Conservation (phyloP, 108 stramenopile genomes). For the Pseudonitzschia delicatissima region DNA sequence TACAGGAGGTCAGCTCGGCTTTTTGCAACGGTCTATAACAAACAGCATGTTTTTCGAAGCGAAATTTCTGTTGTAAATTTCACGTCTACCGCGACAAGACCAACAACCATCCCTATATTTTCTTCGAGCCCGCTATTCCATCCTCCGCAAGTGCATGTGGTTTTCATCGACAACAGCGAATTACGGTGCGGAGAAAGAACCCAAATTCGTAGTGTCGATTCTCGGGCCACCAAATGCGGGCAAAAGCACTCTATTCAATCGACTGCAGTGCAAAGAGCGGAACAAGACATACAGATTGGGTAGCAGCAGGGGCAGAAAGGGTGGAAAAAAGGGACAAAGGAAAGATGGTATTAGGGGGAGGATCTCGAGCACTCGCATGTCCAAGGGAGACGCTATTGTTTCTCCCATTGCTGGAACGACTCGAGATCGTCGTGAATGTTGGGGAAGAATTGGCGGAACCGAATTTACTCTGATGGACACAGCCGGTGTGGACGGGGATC, state of each 20-base stretch:
- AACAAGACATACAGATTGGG: conserved; percentile 63
- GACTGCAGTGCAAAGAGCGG: conserved; percentile 72
- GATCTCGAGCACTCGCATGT: conserved; percentile 36
- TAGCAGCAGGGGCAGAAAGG: conserved; percentile 31
- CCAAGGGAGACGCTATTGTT: conserved; percentile 80
- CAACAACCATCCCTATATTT: no score
- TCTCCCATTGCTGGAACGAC: conserved; percentile 82
- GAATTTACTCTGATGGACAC: conserved; percentile 85
- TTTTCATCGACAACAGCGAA: not conserved
- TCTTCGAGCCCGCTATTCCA: no score
- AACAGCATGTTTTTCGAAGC: no score
- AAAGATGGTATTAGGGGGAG: conserved; percentile 17
- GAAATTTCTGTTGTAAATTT: no score
- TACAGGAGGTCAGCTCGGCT: not conserved
- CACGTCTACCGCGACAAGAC: no score
- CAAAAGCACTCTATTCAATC: conserved; percentile 86
- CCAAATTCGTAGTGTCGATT: conserved; percentile 59
- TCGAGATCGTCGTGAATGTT: conserved; percentile 80
- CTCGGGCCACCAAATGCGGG: conserved; percentile 92
- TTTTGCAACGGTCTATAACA: not conserved
- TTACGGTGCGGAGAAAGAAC: not conserved
- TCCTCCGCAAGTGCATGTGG: no score
- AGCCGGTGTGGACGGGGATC: conserved; percentile 89
- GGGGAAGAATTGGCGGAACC: conserved; percentile 80
- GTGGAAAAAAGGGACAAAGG: conserved; percentile 10